These are phyloP conservation scores for Pyricularia pennisetigena DNA, from an alignment of 2,329 filamentous ascomycete species.

Conservation along the genomic window DNA sequence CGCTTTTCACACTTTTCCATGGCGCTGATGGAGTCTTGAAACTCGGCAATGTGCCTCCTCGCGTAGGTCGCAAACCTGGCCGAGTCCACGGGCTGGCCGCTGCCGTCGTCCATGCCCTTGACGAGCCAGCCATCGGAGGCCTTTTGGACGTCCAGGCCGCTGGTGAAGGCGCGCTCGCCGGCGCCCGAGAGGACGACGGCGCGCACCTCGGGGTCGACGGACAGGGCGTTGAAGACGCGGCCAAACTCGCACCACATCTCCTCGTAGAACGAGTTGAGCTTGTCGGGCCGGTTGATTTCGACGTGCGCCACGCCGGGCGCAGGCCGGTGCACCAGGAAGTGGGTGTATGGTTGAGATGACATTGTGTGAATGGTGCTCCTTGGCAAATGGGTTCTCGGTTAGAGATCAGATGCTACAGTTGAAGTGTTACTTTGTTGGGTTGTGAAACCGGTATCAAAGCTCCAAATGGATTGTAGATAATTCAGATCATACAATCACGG, in stretches of 20 bases:
- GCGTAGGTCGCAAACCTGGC: conserved; percentile 54
- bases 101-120: conserved; percentile 16
- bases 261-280: conserved; percentile 81
- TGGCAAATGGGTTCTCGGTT: not conserved
- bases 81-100: conserved; percentile 33
- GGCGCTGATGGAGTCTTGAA: conserved; percentile 68
- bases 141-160: conserved; percentile 74
- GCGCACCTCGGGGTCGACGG: conserved; percentile 61
- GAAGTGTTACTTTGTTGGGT: not conserved
- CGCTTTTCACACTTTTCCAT: conserved; percentile 86
- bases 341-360: not conserved
- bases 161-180: conserved; percentile 75
- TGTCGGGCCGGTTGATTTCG: conserved; percentile 78
- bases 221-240: conserved; percentile 61
- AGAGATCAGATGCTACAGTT: not conserved
- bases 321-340: conserved; percentile 37
- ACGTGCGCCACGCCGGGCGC: conserved; percentile 81
- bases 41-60: conserved; percentile 62
- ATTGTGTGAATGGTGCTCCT: not conserved
- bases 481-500: not conserved
- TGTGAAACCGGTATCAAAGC: not conserved
- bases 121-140: conserved; percentile 45
- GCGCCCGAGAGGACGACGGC: conserved; percentile 71
- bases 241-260: conserved; percentile 81
- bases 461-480: not conserved